Conservation (phyloP, 2,329 filamentous ascomycete species). For the Purpureocillium takamizusanense region DNA sequence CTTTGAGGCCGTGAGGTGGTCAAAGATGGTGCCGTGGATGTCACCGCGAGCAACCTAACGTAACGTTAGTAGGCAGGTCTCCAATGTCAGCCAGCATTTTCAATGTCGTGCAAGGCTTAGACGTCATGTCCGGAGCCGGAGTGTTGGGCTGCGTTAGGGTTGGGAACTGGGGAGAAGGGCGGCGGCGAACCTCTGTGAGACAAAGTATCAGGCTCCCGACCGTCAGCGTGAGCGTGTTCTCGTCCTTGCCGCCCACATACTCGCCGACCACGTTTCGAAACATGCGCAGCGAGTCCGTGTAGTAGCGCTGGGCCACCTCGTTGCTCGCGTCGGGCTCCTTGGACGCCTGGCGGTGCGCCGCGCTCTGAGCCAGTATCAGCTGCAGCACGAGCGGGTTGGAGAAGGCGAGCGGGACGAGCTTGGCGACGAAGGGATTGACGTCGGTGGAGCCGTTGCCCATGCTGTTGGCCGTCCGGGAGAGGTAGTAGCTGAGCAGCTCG, state of each 20-base stretch:
- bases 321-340: conserved; percentile 14
- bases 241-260: conserved; percentile 22
- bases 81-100: no score
- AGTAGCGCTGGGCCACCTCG: conserved; percentile 25
- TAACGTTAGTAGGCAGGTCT: no score
- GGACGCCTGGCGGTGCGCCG: conserved; percentile 26
- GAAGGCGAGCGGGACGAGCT: conserved; percentile 36
- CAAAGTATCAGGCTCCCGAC: conserved; percentile 36
- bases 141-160: no score
- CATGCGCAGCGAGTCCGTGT: conserved; percentile 24
- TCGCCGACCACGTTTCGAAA: conserved; percentile 25
- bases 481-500: conserved; percentile 36
- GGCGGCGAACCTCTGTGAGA: conserved; percentile 31
- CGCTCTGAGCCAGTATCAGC: conserved; percentile 35
- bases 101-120: no score
- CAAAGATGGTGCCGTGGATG: conserved; percentile 33
- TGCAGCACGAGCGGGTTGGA: conserved; percentile 34
- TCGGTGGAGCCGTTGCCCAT: conserved; percentile 38
- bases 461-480: conserved; percentile 32
- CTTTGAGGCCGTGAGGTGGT: conserved; percentile 34
- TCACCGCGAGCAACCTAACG: conserved; percentile 30
- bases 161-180: not conserved
- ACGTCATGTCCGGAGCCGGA: no score
- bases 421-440: conserved; percentile 34
- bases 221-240: conserved; percentile 27